Evolutionary conservation across 2,329 filamentous ascomycete genomes (phyloP), one percentile per base, ranked within the genome.

Genomic region (Diaporthe aspalathi): DNA sequence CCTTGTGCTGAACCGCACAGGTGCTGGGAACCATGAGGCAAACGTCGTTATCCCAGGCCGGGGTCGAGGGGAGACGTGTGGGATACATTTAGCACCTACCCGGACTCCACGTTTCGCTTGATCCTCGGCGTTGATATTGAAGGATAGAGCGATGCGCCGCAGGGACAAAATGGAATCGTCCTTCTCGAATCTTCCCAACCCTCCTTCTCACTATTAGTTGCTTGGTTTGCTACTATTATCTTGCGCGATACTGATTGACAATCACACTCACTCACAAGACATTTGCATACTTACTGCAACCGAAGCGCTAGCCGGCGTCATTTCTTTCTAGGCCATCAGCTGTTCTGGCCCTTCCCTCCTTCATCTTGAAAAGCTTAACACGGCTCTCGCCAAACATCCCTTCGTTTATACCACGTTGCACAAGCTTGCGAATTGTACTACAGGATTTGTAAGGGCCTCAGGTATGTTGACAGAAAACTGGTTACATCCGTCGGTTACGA

Each of bases 371-470:
- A 22, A 45, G 60, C n/a, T 43, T 63, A 24, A n/a, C 43, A 49
- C 60, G 43, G 43, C 45, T 29, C 43, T 63, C 60, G 60, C 43
- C 43, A 47, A 27, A 45, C 43, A 12, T 38, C 24, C 43, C 29
- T 38, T 49, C 29, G 40, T 35, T 63, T 32, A 63, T 63, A 63
- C 43, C 43, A 49, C 60, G 60, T 49, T 63, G 17, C 60, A 63
- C 60, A 49, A 6, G n/a, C 20, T 35, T 49, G 24, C 60, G n/a
- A 35, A 27, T n/a, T 2, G 27, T 11, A 49, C 20, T 49, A 9
- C 27, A 49, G 24, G 9, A 24, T 63, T 7, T 17, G 12, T 3
- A 22, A 49, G 60, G 29, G 20, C 29, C 43, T 7, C 5, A 63
- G 60, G 60, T 63, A 63, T 29, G 43, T 22, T 24, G 35, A 38